Base-by-base conservation (phyloP, 495 filamentous ascomycete genomes). In the Letharia lupina region DNA sequence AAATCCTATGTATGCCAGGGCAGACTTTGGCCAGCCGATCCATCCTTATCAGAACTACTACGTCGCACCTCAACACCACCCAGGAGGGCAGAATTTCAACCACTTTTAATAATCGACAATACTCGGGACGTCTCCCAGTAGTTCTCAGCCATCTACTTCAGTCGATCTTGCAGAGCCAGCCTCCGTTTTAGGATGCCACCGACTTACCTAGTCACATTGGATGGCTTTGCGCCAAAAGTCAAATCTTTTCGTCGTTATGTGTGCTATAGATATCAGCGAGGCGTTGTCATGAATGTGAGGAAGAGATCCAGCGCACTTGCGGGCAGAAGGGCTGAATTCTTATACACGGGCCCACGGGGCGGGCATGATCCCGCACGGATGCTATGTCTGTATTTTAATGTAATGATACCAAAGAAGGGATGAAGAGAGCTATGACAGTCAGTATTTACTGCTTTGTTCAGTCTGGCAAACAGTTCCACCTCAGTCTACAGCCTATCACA, bases 1-100 rank as follows among this genome's bases (percentile, higher is more conserved):
- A 12, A 92, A 91, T 70, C 90, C 89, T 10, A 68, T 91, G 44
- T 79, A 85, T 66, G 78, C 78, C 40, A 81, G 81, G 57, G 87
- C 88, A 0, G 90, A 92, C 68, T 92, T 93, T 72, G 83, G 80
- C 20, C 76, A 86, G 71, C 85, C 86, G 20, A 84, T 87, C 70
- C 89, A 91, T 76, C 90, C 90, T 15, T 93, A 93, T 70, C 84
- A 89, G 72, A 82, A 81, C 60, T 83, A 81, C 70, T 90, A 88
- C 71, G 75, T 81, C 66, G 73, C 78, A 35, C 80, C 80, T 54
- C 62, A 67, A 35, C 71, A 74, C 35, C 72, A 74, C 48, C 69
- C 64, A 33, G 61, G 57, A 31, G 45, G 44, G 35, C 64, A 66
- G 57, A 66, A 23, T 54, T 66, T 66, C 59, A 61, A 61, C 41